phyloP scores from a whole-genome alignment of 352 stramenopile species.

The Peronospora belbahrii region DNA sequence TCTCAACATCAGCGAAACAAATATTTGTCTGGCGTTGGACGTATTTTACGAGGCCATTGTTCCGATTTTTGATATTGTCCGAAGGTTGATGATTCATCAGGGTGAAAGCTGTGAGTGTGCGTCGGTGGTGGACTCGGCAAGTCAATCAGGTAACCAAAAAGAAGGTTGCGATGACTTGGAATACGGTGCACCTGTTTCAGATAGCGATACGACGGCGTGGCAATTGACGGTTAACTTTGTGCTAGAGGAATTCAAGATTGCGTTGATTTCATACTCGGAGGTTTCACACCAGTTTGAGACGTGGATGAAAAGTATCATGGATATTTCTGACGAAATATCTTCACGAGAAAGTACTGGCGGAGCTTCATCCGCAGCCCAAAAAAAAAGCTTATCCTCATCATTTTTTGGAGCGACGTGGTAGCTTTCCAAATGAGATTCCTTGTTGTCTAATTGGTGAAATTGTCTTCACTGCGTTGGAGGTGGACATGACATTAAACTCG shows the following conservation, averaged over 20 bases:
- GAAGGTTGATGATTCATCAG: constrained; percentile 20
- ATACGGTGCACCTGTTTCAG: neutral
- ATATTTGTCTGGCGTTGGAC: constrained; percentile 30
- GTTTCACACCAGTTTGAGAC: constrained; percentile 38
- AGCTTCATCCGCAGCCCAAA: constrained; percentile 16
- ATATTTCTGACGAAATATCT: constrained; percentile 28
- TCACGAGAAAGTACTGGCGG: constrained; percentile 29
- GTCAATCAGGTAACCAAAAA: constrained; percentile 1
- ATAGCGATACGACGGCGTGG: constrained; percentile 1
- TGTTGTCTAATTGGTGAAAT: constrained; percentile 37
- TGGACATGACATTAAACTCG: constrained; percentile 15
- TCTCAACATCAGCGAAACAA: constrained; percentile 40
- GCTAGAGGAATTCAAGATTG: constrained; percentile 45
- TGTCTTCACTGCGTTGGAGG: constrained; percentile 18
- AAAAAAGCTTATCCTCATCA: constrained; percentile 22
- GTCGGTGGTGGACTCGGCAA: constrained; percentile 11
- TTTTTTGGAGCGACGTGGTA: constrained; percentile 26
- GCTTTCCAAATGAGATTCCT: constrained; percentile 24
- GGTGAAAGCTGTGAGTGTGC: constrained; percentile 11
- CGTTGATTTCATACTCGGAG: constrained; percentile 38
- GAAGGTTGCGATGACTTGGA: constrained; percentile 2
- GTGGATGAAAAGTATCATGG: constrained; percentile 42
- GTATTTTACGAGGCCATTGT: constrained; percentile 28
- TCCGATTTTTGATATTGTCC: constrained; percentile 23
- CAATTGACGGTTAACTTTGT: constrained; percentile 23